A percentile compares a stretch with the other conserved stretches of the same genome.
Conservation (phyloP, 225 moss, liverwort and hornwort species). For the Rhytidiadelphus loreus region DNA sequence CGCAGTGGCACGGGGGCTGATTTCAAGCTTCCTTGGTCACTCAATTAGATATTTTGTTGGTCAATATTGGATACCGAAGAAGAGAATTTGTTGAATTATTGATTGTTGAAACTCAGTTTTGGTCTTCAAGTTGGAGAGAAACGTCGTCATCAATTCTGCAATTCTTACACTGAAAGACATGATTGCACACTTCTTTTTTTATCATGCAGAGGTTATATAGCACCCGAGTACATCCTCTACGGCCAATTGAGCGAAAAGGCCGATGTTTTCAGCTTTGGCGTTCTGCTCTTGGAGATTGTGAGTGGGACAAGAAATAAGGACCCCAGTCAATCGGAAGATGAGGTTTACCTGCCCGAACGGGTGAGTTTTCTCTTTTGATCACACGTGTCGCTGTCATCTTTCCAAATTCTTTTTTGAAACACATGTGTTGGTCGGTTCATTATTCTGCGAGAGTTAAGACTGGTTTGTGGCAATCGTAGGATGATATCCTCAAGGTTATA, state of each 20-base stretch:
- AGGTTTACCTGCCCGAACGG: background rate
- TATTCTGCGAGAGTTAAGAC: background rate
- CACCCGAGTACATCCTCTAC: slow-evolving; percentile 20
- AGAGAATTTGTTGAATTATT: background rate
- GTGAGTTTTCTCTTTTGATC: background rate
- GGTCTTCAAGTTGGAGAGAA: background rate
- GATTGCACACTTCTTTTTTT: background rate
- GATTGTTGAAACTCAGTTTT: background rate
- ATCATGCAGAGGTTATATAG: slow-evolving; percentile 14
- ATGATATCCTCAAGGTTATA: background rate
- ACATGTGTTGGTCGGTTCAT: background rate
- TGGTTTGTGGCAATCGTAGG: background rate
- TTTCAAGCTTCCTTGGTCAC: background rate
- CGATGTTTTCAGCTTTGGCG: slow-evolving; percentile 29
- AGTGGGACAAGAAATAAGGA: slow-evolving; percentile 11
- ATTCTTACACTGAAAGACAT: background rate
- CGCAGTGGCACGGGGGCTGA: background rate
- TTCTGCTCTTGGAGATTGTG: slow-evolving; percentile 26
- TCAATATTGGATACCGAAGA: background rate
- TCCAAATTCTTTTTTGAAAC: background rate
- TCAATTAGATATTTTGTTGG: background rate
- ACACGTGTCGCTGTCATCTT: background rate
- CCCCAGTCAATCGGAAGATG: background rate
- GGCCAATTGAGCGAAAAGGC: slow-evolving; percentile 29
- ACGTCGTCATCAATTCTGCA: background rate